A percentile compares a stretch with the other conserved stretches of the same genome.
phyloP scores from a whole-genome alignment of 169 alveolate genomes.

The Plasmodium chabaudi region DNA sequence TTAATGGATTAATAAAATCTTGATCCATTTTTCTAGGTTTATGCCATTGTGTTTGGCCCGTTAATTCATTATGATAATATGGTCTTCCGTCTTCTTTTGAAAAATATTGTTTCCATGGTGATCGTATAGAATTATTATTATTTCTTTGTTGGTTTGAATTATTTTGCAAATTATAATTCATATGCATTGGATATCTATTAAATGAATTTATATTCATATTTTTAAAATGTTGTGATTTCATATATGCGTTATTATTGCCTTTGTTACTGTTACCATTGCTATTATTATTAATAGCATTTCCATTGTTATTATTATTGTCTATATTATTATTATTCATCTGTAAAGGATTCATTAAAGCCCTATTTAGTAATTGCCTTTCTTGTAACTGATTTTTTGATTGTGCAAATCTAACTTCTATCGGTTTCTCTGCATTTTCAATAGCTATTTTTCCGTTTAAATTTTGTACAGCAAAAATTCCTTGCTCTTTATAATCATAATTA shows the following conservation, averaged over 20 bases:
- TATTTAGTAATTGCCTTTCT: slow-evolving; percentile 46
- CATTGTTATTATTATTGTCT: slow-evolving; percentile 1
- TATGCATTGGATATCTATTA: slow-evolving; percentile 58
- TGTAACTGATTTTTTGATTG: slow-evolving; percentile 82
- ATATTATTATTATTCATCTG: slow-evolving; percentile 13
- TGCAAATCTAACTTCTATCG: slow-evolving; percentile 93
- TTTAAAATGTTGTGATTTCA: slow-evolving; percentile 55
- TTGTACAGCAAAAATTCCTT: slow-evolving; percentile 90
- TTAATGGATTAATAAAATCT: slow-evolving; percentile 49
- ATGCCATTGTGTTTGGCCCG: slow-evolving; percentile 93
- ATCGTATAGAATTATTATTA: slow-evolving; percentile 4
- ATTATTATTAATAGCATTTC: neutral
- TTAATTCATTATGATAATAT: slow-evolving; percentile 87
- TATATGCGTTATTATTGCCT: slow-evolving; percentile 19
- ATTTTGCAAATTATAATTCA: slow-evolving; percentile 61
- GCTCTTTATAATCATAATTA: slow-evolving; percentile 90
- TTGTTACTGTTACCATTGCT: slow-evolving; percentile 24
- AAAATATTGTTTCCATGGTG: slow-evolving; percentile 71
- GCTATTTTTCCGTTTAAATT: slow-evolving; percentile 86
- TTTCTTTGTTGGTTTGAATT: slow-evolving; percentile 42
- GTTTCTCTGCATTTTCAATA: slow-evolving; percentile 87
- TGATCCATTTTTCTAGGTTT: slow-evolving; percentile 90
- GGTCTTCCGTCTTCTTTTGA: slow-evolving; percentile 87
- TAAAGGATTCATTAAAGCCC: slow-evolving; percentile 43
- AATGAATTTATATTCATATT: slow-evolving; percentile 37